Percentiles rank a stretch among this genome's conserved stretches.
These are phyloP conservation scores for Pistacia vera DNA, from an alignment of 345 rosid genomes.

Conservation along the genomic window DNA sequence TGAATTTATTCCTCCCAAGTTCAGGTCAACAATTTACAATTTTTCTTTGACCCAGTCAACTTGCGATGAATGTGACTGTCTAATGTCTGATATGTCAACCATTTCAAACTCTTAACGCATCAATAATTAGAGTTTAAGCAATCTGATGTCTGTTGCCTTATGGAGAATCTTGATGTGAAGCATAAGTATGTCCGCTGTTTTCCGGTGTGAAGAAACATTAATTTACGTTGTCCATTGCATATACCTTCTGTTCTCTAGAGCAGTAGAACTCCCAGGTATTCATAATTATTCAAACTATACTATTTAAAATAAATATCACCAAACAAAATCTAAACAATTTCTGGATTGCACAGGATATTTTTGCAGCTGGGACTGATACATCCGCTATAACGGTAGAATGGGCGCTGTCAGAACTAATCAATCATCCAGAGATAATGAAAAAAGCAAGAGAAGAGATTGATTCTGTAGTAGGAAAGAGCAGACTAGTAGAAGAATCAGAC, in stretches of 20 bases:
- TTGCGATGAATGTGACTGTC: not conserved
- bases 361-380: slow-evolving; percentile 73
- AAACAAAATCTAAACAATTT: not conserved
- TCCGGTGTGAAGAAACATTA: too few relatives aligned
- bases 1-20: not conserved
- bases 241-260: too few relatives aligned
- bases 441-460: slow-evolving; percentile 65
- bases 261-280: too few relatives aligned
- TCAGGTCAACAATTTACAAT: not conserved
- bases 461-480: slow-evolving; percentile 33
- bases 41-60: not conserved
- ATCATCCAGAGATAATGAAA: slow-evolving; percentile 47
- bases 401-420: slow-evolving; percentile 79
- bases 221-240: too few relatives aligned
- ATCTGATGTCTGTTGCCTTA: too few relatives aligned
- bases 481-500: slow-evolving; percentile 66
- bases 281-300: too few relatives aligned
- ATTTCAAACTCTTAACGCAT: too few relatives aligned
- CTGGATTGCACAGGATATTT: slow-evolving; percentile 48
- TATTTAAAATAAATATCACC: not conserved
- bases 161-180: too few relatives aligned
- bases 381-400: slow-evolving; percentile 56
- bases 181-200: too few relatives aligned
- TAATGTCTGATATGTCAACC: too few relatives aligned
- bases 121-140: too few relatives aligned